phyloP scores from a whole-genome alignment of 768 basidiomycete genomes.

The Leucocoprinus sp. region DNA sequence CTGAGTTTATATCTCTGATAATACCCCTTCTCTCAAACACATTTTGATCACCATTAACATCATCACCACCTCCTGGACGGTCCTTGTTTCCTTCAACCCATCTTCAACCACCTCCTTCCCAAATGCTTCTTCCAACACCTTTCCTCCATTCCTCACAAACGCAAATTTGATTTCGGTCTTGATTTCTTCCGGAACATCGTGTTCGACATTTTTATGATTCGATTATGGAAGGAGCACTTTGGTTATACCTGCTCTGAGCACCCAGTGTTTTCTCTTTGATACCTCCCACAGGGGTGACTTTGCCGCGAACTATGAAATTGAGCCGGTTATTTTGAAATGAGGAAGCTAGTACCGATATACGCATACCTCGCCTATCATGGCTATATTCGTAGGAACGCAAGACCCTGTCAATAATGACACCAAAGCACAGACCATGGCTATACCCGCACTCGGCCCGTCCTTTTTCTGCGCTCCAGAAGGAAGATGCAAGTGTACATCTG shows the following conservation, averaged over 20 bases:
- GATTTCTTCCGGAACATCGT: constrained; percentile 72
- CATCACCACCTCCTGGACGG: background rate
- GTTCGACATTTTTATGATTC: constrained; percentile 82
- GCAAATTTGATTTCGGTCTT: constrained; percentile 71
- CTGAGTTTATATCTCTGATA: too few relatives aligned
- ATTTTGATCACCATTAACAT: background rate
- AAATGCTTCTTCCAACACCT: constrained; percentile 80
- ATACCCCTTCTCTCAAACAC: constrained; percentile 1
- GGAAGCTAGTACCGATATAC: too few relatives aligned
- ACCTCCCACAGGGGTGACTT: constrained; percentile 79
- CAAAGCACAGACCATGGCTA: constrained; percentile 85
- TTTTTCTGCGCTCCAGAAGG: constrained; percentile 90
- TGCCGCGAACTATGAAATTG: constrained; percentile 52
- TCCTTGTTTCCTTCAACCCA: constrained; percentile 46
- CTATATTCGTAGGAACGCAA: constrained; percentile 61
- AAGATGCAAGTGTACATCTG: constrained; percentile 85
- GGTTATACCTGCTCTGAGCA: constrained; percentile 79
- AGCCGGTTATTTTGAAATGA: too few relatives aligned
- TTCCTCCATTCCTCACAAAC: constrained; percentile 71
- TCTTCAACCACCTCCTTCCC: constrained; percentile 60
- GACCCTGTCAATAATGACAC: constrained; percentile 78
- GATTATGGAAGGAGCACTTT: constrained; percentile 80
- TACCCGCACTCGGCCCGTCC: constrained; percentile 86
- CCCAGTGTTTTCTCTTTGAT: constrained; percentile 91
- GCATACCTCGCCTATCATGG: constrained; percentile 95